Conservation (phyloP, 345 rosid species). For the Bruguiera parviflora region DNA sequence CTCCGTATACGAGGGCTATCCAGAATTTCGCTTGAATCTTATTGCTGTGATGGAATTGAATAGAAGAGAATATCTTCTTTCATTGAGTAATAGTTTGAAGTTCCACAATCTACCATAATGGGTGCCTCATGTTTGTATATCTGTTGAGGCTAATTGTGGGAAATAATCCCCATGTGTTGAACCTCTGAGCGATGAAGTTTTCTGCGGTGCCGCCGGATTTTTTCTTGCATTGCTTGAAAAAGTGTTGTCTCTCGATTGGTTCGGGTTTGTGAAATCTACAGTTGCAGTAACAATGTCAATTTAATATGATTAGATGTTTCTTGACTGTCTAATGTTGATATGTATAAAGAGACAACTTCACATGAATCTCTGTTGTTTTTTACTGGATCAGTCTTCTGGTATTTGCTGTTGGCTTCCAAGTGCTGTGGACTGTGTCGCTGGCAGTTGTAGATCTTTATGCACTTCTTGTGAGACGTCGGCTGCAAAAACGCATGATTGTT, state of each 20-base stretch:
- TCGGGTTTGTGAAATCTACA: neutral
- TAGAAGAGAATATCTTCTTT: no score
- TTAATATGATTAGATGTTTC: neutral
- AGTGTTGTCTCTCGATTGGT: neutral
- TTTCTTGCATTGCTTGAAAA: neutral
- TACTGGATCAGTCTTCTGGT: conserved; percentile 58
- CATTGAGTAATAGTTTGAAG: no score
- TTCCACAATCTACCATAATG: no score
- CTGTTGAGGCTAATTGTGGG: no score
- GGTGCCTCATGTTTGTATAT: no score
- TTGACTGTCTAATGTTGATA: neutral
- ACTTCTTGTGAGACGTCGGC: conserved; percentile 61
- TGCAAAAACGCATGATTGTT: conserved; percentile 42
- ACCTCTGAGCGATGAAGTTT: neutral
- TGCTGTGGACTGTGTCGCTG: conserved; percentile 70
- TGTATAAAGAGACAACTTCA: neutral
- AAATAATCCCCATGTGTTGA: neutral
- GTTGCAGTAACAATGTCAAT: neutral
- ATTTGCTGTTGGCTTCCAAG: conserved; percentile 64
- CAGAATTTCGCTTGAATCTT: no score
- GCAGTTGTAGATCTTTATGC: conserved; percentile 62
- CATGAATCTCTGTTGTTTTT: conserved; percentile 7
- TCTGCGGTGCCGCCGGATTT: neutral
- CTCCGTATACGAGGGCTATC: no score
- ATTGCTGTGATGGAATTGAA: no score